phyloP scores from a whole-genome alignment of 2,329 filamentous ascomycete genomes.

The Ophiobolus disseminans region DNA sequence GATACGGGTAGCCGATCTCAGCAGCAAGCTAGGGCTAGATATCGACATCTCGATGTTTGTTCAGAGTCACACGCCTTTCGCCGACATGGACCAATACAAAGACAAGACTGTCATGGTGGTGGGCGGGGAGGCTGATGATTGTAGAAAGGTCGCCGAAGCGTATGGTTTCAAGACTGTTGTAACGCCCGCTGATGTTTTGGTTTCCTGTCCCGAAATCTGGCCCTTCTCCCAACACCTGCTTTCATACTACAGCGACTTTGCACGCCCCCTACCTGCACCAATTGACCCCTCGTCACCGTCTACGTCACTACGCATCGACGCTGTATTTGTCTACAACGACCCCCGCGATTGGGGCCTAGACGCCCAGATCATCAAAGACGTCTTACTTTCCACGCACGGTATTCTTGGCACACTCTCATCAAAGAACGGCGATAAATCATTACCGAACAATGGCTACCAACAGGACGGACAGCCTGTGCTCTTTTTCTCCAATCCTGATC shows the following conservation, averaged over 20 bases:
- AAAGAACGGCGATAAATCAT: slow-evolving; percentile 69
- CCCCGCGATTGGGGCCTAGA: slow-evolving; percentile 96
- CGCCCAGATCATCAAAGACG: slow-evolving; percentile 81
- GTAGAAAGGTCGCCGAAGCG: slow-evolving; percentile 74
- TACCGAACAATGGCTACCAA: slow-evolving; percentile 81
- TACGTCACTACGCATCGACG: slow-evolving; percentile 77
- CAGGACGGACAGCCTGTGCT: slow-evolving; percentile 79
- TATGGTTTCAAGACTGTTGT: slow-evolving; percentile 70
- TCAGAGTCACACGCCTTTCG: slow-evolving; percentile 90
- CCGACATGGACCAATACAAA: slow-evolving; percentile 66
- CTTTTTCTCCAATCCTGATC: slow-evolving; percentile 89
- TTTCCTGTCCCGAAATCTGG: slow-evolving; percentile 76
- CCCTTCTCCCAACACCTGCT: slow-evolving; percentile 77
- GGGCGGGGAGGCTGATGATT: slow-evolving; percentile 61
- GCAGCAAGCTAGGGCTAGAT: slow-evolving; percentile 67
- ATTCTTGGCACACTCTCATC: slow-evolving; percentile 79
- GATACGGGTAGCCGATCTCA: slow-evolving; percentile 74
- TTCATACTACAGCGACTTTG: slow-evolving; percentile 65
- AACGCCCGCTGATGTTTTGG: slow-evolving; percentile 83
- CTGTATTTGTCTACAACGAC: slow-evolving; percentile 93
- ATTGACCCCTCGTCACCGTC: slow-evolving; percentile 56
- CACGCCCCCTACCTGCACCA: slow-evolving; percentile 63
- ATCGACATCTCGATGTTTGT: slow-evolving; percentile 76
- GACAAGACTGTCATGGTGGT: slow-evolving; percentile 60
- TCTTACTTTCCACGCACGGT: slow-evolving; percentile 79